These are phyloP conservation scores for Ascochyta clinopodiicola DNA, from an alignment of 2,329 filamentous ascomycete genomes.

Conservation along the genomic window DNA sequence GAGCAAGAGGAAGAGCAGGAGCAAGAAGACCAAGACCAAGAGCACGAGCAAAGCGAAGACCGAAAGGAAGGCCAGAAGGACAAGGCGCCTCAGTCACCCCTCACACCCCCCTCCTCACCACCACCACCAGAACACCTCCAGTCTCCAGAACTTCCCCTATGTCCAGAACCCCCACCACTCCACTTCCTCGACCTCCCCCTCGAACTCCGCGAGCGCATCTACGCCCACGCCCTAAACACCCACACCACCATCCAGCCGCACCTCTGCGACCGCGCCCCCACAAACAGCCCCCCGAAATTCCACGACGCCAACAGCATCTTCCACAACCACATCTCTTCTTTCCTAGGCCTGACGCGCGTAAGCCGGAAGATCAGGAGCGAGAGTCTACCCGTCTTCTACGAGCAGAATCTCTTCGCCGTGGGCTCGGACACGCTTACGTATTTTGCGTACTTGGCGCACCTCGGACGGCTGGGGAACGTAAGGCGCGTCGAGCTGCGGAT, in stretches of 20 bases:
- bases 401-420: background rate
- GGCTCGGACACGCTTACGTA: background rate
- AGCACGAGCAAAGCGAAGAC: no score
- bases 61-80: no score
- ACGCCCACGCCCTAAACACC: background rate
- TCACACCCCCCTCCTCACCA: background rate
- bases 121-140: background rate
- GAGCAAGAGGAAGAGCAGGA: no score
- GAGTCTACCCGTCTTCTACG: constrained; percentile 6
- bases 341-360: background rate
- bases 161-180: no score
- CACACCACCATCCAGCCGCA: background rate
- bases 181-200: background rate
- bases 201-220: background rate
- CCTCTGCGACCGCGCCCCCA: background rate
- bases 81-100: no score
- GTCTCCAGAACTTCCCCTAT: no score
- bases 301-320: constrained; percentile 1
- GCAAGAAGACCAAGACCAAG: no score
- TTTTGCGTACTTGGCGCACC: background rate
- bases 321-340: background rate
- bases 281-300: background rate
- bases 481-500: background rate
- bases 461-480: background rate
- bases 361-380: background rate